Evolutionary conservation across 495 filamentous ascomycete species (phyloP).

Genomic region (Trichoderma virens): DNA sequence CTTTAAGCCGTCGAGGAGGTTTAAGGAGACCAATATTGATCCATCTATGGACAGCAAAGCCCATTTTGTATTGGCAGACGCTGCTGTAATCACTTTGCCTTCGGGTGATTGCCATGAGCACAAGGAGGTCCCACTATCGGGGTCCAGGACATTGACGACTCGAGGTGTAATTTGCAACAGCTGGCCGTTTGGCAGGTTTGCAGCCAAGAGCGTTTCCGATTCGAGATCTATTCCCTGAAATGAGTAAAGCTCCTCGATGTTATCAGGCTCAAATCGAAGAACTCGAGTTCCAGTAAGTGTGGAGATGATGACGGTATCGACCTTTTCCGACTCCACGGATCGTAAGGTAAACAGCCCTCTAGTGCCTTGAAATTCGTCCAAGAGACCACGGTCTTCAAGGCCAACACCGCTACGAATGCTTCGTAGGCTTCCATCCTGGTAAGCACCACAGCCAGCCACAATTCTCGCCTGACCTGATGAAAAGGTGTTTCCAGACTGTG

Average conservation of each 20-base stretch:
- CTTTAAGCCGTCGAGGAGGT: slow-evolving; percentile 50
- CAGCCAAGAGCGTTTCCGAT: slow-evolving; percentile 65
- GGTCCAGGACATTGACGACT: slow-evolving; percentile 54
- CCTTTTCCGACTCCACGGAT: slow-evolving; percentile 37
- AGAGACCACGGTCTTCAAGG: slow-evolving; percentile 75
- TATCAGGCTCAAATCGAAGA: slow-evolving; percentile 65
- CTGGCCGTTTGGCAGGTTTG: slow-evolving; percentile 51
- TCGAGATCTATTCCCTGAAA: slow-evolving; percentile 63
- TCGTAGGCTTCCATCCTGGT: slow-evolving; percentile 74
- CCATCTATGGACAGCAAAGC: slow-evolving; percentile 71
- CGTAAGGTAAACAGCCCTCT: slow-evolving; percentile 53
- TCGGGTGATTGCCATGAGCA: slow-evolving; percentile 58
- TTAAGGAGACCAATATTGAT: slow-evolving; percentile 55
- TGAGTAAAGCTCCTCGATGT: slow-evolving; percentile 74
- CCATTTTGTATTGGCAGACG: slow-evolving; percentile 59
- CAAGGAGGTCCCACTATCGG: slow-evolving; percentile 58
- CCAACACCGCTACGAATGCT: slow-evolving; percentile 92
- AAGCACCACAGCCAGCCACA: slow-evolving; percentile 84
- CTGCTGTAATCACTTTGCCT: slow-evolving; percentile 61
- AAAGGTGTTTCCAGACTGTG: slow-evolving; percentile 67
- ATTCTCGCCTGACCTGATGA: slow-evolving; percentile 93
- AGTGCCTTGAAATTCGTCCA: slow-evolving; percentile 73
- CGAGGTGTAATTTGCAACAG: slow-evolving; percentile 73
- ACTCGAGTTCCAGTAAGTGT: slow-evolving; percentile 78
- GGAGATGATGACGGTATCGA: slow-evolving; percentile 69